Conservation (phyloP, 2,329 filamentous ascomycete species). For the Cercospora sojina region DNA sequence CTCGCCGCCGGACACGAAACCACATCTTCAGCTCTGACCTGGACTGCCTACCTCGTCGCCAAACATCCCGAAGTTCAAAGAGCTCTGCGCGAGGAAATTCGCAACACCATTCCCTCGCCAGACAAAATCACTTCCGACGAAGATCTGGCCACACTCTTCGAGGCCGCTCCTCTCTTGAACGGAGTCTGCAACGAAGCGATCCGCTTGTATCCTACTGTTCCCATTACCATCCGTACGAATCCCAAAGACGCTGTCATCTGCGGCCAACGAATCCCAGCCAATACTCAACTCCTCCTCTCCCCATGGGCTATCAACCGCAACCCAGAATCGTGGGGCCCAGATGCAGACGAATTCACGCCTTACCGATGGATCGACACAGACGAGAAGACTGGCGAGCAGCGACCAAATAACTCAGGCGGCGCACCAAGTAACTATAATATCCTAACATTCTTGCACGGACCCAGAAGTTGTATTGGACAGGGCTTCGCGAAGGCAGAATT, state of each 20-base stretch:
- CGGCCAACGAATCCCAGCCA: conserved; percentile 41
- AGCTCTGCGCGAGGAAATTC: conserved; percentile 67
- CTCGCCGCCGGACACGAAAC: conserved; percentile 68
- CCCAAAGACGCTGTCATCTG: conserved; percentile 45
- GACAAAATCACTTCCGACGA: conserved; percentile 28
- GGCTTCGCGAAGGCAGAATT: conserved; percentile 59
- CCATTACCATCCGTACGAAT: conserved; percentile 47
- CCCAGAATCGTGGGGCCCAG: conserved; percentile 44
- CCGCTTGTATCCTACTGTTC: conserved; percentile 50
- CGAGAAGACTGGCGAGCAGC: conserved; percentile 28
- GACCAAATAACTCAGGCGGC: conserved; percentile 64
- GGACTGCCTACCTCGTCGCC: conserved; percentile 70
- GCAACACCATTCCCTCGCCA: conserved; percentile 56
- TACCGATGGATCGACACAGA: conserved; percentile 48
- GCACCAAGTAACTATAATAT: conserved; percentile 54
- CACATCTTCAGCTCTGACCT: conserved; percentile 72
- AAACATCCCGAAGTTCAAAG: conserved; percentile 64
- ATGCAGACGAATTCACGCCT: conserved; percentile 45
- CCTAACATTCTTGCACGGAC: conserved; percentile 51
- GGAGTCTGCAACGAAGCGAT: conserved; percentile 49
- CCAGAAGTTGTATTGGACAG: conserved; percentile 78
- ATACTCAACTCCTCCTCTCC: conserved; percentile 41
- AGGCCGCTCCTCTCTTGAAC: conserved; percentile 48
- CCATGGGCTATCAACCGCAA: conserved; percentile 47
- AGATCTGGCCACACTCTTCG: conserved; percentile 42